Evolutionary conservation across 2,329 filamentous ascomycete species (phyloP).

Genomic region (Sphaceloma murrayae): DNA sequence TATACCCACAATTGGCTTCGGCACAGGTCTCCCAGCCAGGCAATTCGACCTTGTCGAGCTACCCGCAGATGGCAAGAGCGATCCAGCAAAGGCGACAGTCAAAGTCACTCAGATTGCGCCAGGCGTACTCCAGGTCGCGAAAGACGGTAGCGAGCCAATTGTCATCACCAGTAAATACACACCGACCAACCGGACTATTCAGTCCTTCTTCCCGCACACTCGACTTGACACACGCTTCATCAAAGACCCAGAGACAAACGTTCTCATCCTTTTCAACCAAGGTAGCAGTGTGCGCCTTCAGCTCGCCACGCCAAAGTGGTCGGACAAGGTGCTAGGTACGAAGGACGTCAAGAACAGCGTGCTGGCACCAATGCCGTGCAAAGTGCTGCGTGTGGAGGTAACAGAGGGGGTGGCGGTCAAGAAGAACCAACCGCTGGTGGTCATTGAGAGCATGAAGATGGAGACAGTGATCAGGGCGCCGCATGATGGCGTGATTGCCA

Average conservation of each 20-base stretch:
- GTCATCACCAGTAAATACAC: constrained; percentile 41
- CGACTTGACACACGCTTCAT: constrained; percentile 73
- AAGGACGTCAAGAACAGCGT: constrained; percentile 76
- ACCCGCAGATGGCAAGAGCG: constrained; percentile 35
- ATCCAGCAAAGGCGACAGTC: constrained; percentile 32
- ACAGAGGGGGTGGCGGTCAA: constrained; percentile 69
- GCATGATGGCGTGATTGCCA: constrained; percentile 38
- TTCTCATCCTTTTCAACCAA: constrained; percentile 63
- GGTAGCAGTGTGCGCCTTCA: constrained; percentile 50
- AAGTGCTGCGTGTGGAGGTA: constrained; percentile 84
- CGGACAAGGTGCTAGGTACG: constrained; percentile 74
- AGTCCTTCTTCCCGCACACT: constrained; percentile 71
- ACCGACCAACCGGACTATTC: constrained; percentile 43
- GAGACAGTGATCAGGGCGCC: constrained; percentile 46
- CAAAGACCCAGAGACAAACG: constrained; percentile 42
- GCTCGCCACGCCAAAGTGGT: constrained; percentile 60
- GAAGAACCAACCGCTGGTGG: constrained; percentile 79
- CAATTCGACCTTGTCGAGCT: constrained; percentile 47
- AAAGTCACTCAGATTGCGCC: constrained; percentile 43
- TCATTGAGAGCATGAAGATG: constrained; percentile 51
- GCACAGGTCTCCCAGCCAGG: constrained; percentile 46
- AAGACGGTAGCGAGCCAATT: constrained; percentile 28
- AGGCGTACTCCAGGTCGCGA: constrained; percentile 42
- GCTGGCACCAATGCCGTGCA: constrained; percentile 92
- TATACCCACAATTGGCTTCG: constrained; percentile 50